A percentile compares a stretch with the other conserved stretches of the same genome.
Evolutionary conservation across 768 basidiomycete genomes (phyloP).

Genomic region (Suillus sp.): DNA sequence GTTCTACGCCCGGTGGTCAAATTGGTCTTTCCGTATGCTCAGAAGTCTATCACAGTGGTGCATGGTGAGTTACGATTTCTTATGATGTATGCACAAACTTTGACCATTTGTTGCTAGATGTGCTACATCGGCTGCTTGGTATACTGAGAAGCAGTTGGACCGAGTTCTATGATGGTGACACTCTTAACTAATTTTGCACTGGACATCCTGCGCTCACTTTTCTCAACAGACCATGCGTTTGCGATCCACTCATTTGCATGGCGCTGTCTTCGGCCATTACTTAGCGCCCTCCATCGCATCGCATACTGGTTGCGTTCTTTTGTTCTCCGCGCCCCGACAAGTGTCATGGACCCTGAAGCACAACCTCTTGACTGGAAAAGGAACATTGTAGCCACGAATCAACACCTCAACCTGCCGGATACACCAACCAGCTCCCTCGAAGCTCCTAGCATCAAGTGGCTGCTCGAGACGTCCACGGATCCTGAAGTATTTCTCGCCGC

Average conservation of each 20-base stretch:
- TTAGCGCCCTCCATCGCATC: too few relatives aligned
- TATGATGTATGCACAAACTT: too few relatives aligned
- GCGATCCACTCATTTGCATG: too few relatives aligned
- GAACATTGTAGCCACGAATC: not conserved
- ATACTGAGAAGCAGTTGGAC: not conserved
- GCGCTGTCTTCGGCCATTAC: too few relatives aligned
- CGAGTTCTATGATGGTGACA: not conserved
- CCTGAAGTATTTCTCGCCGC: too few relatives aligned
- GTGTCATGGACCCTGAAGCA: not conserved
- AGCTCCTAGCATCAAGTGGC: slow-evolving; percentile 15
- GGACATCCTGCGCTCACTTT: too few relatives aligned
- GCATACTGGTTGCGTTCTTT: too few relatives aligned
- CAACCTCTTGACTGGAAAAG: not conserved
- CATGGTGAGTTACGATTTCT: not conserved
- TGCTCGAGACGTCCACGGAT: too few relatives aligned
- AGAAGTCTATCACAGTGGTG: not conserved
- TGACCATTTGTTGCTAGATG: too few relatives aligned
- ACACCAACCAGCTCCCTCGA: not conserved
- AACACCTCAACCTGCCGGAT: not conserved
- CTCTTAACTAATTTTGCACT: not conserved
- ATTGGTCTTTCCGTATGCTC: not conserved
- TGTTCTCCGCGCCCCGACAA: too few relatives aligned
- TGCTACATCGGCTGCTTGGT: too few relatives aligned
- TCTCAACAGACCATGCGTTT: too few relatives aligned
- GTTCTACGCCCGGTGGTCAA: not conserved